Evolutionary conservation across 2,329 filamentous ascomycete genomes (phyloP).

Genomic region (Plectosphaerella plurivora): DNA sequence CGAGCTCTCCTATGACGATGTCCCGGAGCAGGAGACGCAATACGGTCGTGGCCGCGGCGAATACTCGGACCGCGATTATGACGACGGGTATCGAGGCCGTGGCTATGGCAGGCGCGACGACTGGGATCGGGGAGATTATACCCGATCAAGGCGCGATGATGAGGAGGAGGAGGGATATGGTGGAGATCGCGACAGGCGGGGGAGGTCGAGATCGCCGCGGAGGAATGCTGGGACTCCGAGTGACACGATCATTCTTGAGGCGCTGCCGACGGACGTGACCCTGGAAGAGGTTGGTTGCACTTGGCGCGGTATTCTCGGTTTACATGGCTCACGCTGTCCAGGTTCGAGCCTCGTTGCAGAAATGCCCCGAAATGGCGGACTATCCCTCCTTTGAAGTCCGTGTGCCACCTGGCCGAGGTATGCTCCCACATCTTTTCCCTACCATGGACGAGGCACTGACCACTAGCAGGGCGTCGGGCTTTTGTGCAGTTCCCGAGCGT

Average conservation of each 20-base stretch:
- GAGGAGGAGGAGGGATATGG: no score
- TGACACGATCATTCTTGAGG: slow-evolving; percentile 52
- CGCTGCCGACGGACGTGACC: slow-evolving; percentile 43
- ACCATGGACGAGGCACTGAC: neutral
- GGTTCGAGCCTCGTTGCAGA: slow-evolving; percentile 31
- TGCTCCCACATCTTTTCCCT: neutral
- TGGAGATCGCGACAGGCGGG: slow-evolving; percentile 3
- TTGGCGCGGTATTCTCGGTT: neutral
- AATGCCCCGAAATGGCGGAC: slow-evolving; percentile 26
- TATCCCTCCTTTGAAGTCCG: slow-evolving; percentile 33
- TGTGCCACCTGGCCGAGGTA: slow-evolving; percentile 20
- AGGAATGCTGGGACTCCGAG: slow-evolving; percentile 37
- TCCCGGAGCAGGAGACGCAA: slow-evolving; percentile 17
- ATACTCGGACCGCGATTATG: slow-evolving; percentile 13
- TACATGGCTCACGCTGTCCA: slow-evolving; percentile 6
- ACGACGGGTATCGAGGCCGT: slow-evolving; percentile 13
- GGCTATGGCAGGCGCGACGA: slow-evolving; percentile 13
- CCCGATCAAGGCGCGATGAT: slow-evolving; percentile 10
- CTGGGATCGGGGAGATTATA: slow-evolving; percentile 12
- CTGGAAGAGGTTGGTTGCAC: slow-evolving; percentile 44
- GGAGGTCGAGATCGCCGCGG: slow-evolving; percentile 17
- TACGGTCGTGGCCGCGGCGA: slow-evolving; percentile 14
- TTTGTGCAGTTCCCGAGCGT: slow-evolving; percentile 37
- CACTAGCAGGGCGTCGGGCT: slow-evolving; percentile 30
- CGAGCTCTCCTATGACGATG: slow-evolving; percentile 28